phyloP scores from a whole-genome alignment of 2,329 filamentous ascomycete species.

The Didymella lethalis region DNA sequence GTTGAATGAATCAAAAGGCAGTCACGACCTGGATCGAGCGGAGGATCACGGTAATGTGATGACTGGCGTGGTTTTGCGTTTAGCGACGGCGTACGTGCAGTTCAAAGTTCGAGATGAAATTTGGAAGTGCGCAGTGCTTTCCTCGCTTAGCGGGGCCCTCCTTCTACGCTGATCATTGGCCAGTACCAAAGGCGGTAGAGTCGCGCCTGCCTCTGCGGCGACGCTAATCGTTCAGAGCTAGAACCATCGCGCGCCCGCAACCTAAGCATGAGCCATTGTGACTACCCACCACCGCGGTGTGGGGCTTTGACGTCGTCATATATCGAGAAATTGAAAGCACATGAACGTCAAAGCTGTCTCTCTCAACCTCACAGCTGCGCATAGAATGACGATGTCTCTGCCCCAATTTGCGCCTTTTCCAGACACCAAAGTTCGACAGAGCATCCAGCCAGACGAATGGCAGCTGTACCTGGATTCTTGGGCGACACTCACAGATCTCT shows the following conservation, averaged over 20 bases:
- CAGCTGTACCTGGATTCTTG: conserved; percentile 78
- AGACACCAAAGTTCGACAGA: conserved; percentile 69
- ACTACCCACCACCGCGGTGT: conserved; percentile 28
- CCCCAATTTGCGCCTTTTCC: conserved; percentile 83
- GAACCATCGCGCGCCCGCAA: conserved; percentile 5
- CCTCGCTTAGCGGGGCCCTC: not conserved
- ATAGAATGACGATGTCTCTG: conserved; percentile 54
- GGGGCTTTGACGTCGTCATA: conserved; percentile 23
- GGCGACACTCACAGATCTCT: conserved; percentile 70
- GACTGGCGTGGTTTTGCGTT: conserved; percentile 52
- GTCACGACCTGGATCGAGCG: conserved; percentile 58
- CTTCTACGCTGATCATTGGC: not conserved
- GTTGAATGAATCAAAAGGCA: conserved; percentile 45
- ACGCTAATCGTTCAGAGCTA: not conserved
- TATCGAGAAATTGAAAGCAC: conserved; percentile 15
- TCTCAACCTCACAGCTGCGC: conserved; percentile 1
- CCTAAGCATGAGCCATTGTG: conserved; percentile 36
- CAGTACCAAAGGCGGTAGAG: not conserved
- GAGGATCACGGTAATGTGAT: conserved; percentile 62
- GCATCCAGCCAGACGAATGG: conserved; percentile 77
- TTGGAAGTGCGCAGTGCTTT: conserved; percentile 14
- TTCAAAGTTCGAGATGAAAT: conserved; percentile 26
- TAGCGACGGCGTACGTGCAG: conserved; percentile 42
- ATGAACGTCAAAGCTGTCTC: conserved; percentile 10
- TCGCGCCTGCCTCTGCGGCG: conserved; percentile 7